Base-by-base conservation (phyloP, 768 basidiomycete genomes). In the Strobilomyces dryophilus region DNA sequence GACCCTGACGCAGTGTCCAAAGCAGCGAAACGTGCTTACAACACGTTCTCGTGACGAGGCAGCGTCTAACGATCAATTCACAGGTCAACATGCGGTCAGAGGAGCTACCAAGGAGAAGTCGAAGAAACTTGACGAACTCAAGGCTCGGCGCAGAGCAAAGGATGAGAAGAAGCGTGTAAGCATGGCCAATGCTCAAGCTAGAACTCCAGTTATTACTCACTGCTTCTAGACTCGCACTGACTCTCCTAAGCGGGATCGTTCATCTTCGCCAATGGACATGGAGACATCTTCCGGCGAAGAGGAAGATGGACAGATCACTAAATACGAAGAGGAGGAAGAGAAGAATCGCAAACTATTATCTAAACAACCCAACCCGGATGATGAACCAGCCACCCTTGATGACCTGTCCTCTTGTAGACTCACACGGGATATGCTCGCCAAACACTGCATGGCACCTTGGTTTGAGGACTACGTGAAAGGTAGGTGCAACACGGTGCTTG, bases 381-480 rank as follows among this genome's bases (percentile, higher is more conserved):
- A 80, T 12, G 74, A 73, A 40, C 80, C 82, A 1, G 75, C 81
- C 18, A 76, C 74, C 2, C 48, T 84, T 15, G 76, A 71, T 6
- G 86, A 89, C 60, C 65, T 98, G 18, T 76, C 79, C 53, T 72
- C 72, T 41, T 82, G 85, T 51, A 73, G 81, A 44, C 61, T 98
- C 18, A 80, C 85, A 8, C 79, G 95, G 47, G 80, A 85, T 49
- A 71, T 76, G 63, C 73, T 98, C 12, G 87, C 82, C 14, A 89
- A 85, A 60, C 73, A 85, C 67, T 85, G 79, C 59, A 73, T 82
- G 61, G 78, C 83, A 34, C 87, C 92, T 3, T 94, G 89, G 82
- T 98, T 98, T 65, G 83, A 87, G 57, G 86, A 93, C 24, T 87
- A 84, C 67, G 79, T 89, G 31, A 83, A 82, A 68, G 87, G 95